phyloP scores from a whole-genome alignment of 768 basidiomycete species.

The Hygrophorus russula region DNA sequence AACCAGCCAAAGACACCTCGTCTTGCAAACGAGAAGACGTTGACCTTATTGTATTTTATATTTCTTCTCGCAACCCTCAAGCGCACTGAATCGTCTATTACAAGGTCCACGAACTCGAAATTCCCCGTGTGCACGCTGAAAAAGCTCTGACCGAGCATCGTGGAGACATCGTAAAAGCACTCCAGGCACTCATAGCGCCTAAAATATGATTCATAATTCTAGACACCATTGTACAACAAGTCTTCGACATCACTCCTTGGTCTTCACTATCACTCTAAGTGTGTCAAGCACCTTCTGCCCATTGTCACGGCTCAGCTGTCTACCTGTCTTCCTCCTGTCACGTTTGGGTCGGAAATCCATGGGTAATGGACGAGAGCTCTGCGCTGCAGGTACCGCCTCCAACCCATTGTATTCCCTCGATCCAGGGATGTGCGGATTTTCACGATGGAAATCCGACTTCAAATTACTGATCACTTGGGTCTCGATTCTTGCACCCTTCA shows the following conservation, averaged over 20 bases:
- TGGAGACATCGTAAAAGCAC: conserved; percentile 41
- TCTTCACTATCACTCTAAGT: neutral
- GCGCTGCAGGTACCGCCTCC: neutral
- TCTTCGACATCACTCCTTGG: neutral
- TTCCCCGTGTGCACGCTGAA: conserved; percentile 47
- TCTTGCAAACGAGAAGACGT: conserved; percentile 49
- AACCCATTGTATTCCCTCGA: conserved; percentile 29
- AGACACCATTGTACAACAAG: neutral
- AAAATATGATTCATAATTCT: conserved; percentile 1
- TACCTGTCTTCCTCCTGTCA: neutral
- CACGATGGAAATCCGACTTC: conserved; percentile 17
- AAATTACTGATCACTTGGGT: conserved; percentile 19
- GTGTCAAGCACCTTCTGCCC: neutral
- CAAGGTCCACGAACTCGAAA: conserved; percentile 57
- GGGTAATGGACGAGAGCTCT: neutral
- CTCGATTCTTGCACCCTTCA: conserved; percentile 24
- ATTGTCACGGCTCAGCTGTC: neutral
- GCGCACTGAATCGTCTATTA: neutral
- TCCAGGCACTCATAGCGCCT: conserved; percentile 27
- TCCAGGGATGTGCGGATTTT: conserved; percentile 40
- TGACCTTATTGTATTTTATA: conserved; percentile 40
- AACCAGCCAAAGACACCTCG: conserved; percentile 29
- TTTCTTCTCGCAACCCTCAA: conserved; percentile 2
- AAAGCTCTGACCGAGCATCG: conserved; percentile 41
- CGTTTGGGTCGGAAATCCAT: neutral